Evolutionary conservation across 2,329 filamentous ascomycete species (phyloP), one percentile per base, ranked within the genome.

Genomic region (Colletotrichum magnum): DNA sequence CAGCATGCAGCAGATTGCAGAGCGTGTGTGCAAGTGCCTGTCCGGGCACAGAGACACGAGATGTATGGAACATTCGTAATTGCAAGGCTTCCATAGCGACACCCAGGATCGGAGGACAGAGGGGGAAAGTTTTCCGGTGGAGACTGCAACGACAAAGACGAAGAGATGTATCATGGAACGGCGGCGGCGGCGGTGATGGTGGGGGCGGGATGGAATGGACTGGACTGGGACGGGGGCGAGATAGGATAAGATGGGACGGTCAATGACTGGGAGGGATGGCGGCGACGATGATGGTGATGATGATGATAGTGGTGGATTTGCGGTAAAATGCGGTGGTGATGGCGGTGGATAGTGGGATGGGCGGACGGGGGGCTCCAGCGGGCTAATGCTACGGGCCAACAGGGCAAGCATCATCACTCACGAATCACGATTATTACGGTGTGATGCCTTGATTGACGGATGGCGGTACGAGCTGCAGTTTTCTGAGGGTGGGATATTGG

Each of bases 61-160:
- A 36, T 3, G 32, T 12, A 36, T 36, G 32, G 41, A n/a, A 43
- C 41, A 43, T 48, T n/a, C 45, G 45, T 48, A 24, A 48, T 48
- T 32, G 9, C 47, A 50, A 7, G 47, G 28, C 52, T 32, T 18
- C 53, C n/a, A 56, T 36, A 51, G 57, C 21, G 43, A 48, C 21
- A 24, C 26, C 56, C 32, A 58, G 28, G 48, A 47, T 4, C 65
- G 60, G 60, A 68, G 39, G 10, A 10, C 32, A 36, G 10, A 10
- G 10, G 10, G 6, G 32, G 32, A 64, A 39, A 64, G 60, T 68
- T 61, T 59, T 64, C 39, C 47, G 28, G 60, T 68, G 65, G 65
- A 47, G 60, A 64, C 53, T 4, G 15, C 2, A 13, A 52, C 48
- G 58, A 60, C 58, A 36, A 43, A 41, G 56, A 58, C 21, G 24